Conservation (phyloP, 2,329 filamentous ascomycete species). For the Coniochaeta sp. region DNA sequence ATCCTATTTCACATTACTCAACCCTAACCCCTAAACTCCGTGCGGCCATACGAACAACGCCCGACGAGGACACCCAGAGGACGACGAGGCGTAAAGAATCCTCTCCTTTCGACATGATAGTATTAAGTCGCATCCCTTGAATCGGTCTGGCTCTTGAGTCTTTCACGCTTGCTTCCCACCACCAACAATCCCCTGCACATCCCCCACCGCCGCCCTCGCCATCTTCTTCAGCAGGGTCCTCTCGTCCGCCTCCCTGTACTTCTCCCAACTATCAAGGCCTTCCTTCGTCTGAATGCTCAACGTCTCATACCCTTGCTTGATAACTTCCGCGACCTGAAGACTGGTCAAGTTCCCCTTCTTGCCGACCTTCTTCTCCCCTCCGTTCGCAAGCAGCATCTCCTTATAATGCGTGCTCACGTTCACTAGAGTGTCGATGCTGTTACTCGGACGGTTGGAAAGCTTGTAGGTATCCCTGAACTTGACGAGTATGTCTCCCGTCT, state of each 20-base stretch:
- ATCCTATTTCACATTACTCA: conserved; percentile 20
- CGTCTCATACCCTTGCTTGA: conserved; percentile 95
- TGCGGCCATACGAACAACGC: conserved; percentile 1
- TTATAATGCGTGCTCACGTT: conserved; percentile 83
- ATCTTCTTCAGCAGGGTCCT: conserved; percentile 80
- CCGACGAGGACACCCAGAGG: not conserved
- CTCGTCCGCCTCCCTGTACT: conserved; percentile 80
- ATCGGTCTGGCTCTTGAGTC: not conserved
- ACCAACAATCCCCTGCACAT: conserved; percentile 45
- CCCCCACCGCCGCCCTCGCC: conserved; percentile 65
- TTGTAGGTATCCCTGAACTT: conserved; percentile 77
- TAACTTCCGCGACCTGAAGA: conserved; percentile 78
- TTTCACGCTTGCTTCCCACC: conserved; percentile 6
- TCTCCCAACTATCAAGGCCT: conserved; percentile 77
- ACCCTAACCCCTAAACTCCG: conserved; percentile 3
- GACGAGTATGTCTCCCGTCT: conserved; percentile 73
- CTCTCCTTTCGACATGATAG: not conserved
- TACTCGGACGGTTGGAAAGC: conserved; percentile 48
- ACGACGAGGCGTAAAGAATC: not conserved
- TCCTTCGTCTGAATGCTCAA: conserved; percentile 85
- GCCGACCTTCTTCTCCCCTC: conserved; percentile 30
- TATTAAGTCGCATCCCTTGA: not conserved
- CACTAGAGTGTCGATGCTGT: conserved; percentile 77
- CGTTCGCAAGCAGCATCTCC: conserved; percentile 65
- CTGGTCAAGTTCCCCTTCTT: conserved; percentile 63